phyloP scores from a whole-genome alignment of 208 protist genomes.

The Leishmania guyanensis region DNA sequence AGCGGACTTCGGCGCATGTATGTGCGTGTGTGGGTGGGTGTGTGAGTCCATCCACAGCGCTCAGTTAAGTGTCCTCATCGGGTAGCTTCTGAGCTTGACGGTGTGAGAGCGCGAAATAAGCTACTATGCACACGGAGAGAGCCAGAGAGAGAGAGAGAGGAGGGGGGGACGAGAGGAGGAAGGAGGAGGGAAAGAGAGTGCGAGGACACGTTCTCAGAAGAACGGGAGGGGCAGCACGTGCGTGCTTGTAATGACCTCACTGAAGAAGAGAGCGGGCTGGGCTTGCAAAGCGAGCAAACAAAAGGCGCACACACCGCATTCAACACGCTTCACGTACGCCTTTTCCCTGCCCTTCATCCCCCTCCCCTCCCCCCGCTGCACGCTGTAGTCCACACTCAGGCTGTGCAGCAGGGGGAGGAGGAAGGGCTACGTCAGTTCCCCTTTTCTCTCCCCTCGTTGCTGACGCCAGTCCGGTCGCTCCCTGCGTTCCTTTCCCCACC shows the following conservation, averaged over 20 bases:
- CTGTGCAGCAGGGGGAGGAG: background rate
- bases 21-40: too few species aligned
- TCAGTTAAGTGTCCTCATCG: too few species aligned
- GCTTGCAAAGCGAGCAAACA: background rate
- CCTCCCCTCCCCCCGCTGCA: background rate
- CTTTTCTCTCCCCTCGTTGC: background rate
- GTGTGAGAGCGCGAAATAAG: too few species aligned
- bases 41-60: too few species aligned
- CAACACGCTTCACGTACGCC: background rate
- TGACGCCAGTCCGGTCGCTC: background rate
- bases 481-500: background rate
- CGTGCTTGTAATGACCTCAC: background rate
- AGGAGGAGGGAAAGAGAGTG: background rate
- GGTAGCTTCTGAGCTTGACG: too few species aligned
- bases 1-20: too few species aligned
- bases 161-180: too few species aligned
- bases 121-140: background rate
- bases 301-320: background rate
- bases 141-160: background rate
- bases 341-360: too few species aligned
- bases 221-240: background rate
- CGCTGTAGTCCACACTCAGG: background rate
- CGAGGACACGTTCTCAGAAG: background rate
- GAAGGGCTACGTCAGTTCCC: background rate
- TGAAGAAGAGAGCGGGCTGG: background rate